Percentiles rank a stretch among this genome's conserved stretches.
Evolutionary conservation across 768 basidiomycete species (phyloP).

Genomic region (Tulasnella sp.): DNA sequence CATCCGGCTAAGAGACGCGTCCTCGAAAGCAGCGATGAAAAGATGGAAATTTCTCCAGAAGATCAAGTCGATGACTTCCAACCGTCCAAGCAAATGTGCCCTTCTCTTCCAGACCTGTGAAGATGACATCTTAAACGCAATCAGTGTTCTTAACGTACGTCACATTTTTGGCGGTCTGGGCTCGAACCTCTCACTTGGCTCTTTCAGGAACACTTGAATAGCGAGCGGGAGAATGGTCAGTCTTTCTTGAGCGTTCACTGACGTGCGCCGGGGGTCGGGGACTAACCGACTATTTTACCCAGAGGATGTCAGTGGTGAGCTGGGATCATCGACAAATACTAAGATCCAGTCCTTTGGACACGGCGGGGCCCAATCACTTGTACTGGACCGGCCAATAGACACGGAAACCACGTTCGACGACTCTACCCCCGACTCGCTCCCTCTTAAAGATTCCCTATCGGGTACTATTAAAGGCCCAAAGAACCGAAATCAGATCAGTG

Average conservation of each 20-base stretch:
- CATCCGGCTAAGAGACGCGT: neutral
- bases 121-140: neutral
- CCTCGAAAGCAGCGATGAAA: neutral
- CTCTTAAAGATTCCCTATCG: neutral
- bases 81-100: neutral
- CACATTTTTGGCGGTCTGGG: neutral
- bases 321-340: no score
- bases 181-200: neutral
- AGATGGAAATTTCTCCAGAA: neutral
- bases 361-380: neutral
- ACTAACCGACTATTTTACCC: no score
- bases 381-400: no score
- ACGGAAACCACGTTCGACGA: neutral
- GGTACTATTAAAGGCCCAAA: neutral
- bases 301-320: no score
- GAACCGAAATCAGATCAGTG: neutral
- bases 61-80: neutral
- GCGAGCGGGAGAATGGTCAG: neutral
- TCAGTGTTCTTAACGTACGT: neutral
- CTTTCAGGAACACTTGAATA: neutral
- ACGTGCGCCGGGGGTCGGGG: no score
- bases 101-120: neutral
- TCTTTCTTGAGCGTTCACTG: neutral
- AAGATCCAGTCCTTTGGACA: neutral
- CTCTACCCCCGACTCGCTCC: neutral